Conservation (phyloP, 495 filamentous ascomycete species). For the Penicillium taxi region DNA sequence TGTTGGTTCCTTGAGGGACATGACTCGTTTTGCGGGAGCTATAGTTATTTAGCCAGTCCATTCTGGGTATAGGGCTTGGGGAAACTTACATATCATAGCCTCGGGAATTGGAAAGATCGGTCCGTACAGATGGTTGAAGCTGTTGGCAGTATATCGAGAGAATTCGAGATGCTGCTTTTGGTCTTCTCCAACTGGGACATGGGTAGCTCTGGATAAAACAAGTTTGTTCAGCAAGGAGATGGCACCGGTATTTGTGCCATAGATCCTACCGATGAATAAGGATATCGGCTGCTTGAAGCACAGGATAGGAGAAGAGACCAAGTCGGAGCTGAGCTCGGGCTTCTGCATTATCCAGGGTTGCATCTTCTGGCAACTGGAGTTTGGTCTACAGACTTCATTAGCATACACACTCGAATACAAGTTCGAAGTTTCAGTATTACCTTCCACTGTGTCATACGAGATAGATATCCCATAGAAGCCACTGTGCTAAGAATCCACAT, state of each 20-base stretch:
- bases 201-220: slow-evolving; percentile 55
- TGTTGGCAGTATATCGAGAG: slow-evolving; percentile 68
- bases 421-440: slow-evolving; percentile 45
- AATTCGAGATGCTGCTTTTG: slow-evolving; percentile 93
- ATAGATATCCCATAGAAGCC: slow-evolving; percentile 80
- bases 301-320: slow-evolving; percentile 93
- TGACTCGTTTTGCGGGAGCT: slow-evolving; percentile 75
- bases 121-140: slow-evolving; percentile 71
- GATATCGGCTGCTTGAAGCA: slow-evolving; percentile 92
- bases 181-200: slow-evolving; percentile 93
- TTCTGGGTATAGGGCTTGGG: background rate
- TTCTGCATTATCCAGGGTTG: slow-evolving; percentile 42
- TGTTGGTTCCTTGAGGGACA: slow-evolving; percentile 71
- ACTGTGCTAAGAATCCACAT: slow-evolving; percentile 95
- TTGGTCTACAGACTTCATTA: slow-evolving; percentile 51
- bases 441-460: slow-evolving; percentile 98
- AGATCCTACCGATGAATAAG: slow-evolving; percentile 62
- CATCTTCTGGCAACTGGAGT: slow-evolving; percentile 49
- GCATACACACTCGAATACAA: too few species aligned
- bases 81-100: slow-evolving; percentile 66
- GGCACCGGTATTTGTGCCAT: slow-evolving; percentile 1
- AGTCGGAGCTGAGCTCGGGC: slow-evolving; percentile 60
- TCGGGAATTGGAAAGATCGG: slow-evolving; percentile 57
- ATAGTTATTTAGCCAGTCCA: slow-evolving; percentile 7
- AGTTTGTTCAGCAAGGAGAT: slow-evolving; percentile 12